Conservation (phyloP, 179 eudicot genomes). For the Pouteria campechiana region DNA sequence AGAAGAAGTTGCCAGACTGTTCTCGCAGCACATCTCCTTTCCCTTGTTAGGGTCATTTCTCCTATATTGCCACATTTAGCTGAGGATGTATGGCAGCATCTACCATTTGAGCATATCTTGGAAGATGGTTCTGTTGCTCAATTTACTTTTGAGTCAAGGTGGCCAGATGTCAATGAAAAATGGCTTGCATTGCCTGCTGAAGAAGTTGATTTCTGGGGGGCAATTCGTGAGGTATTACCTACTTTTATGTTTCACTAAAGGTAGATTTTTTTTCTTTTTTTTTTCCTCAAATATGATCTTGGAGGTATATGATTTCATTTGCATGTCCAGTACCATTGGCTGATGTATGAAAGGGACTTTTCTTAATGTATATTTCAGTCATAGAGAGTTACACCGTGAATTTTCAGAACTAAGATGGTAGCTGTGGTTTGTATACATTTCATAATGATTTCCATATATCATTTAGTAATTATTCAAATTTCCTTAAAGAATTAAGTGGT, state of each 20-base stretch:
- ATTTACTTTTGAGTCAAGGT: slow-evolving; percentile 75
- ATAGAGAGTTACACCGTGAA: too few species aligned
- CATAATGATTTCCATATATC: too few species aligned
- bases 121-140: slow-evolving; percentile 54
- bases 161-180: slow-evolving; percentile 59
- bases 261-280: too few species aligned
- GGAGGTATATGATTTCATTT: too few species aligned
- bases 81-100: slow-evolving; percentile 96
- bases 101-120: slow-evolving; percentile 54
- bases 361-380: too few species aligned
- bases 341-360: too few species aligned
- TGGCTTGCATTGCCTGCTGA: slow-evolving; percentile 70
- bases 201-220: slow-evolving; percentile 68
- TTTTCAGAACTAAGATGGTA: too few species aligned
- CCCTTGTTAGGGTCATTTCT: slow-evolving; percentile 65
- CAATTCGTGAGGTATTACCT: slow-evolving; percentile 72
- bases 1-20: slow-evolving; percentile 97
- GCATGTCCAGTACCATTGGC: too few species aligned
- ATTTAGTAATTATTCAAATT: too few species aligned
- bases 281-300: too few species aligned
- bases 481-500: too few species aligned
- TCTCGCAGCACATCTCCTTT: slow-evolving; percentile 81
- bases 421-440: too few species aligned
- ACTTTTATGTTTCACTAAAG: not conserved
- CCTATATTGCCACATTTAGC: slow-evolving; percentile 97